Evolutionary conservation across 495 filamentous ascomycete species (phyloP), one percentile per base, ranked within the genome.

Genomic region (Penicillium diatomitis): DNA sequence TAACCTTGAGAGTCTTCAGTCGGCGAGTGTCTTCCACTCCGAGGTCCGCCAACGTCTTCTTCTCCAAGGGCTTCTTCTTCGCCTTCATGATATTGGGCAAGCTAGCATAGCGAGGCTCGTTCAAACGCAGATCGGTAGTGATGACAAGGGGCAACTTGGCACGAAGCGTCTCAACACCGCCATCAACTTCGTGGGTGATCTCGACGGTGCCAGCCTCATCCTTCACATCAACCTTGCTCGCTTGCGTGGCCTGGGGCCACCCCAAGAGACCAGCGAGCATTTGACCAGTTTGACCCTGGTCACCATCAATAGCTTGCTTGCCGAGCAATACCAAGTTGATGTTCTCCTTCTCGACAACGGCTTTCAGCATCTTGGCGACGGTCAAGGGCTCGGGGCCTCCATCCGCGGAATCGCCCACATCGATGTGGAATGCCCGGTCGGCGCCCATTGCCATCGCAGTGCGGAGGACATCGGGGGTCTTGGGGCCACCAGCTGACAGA

Each of bases 21-120:
- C 91, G 74, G 65, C 72, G 82, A 67, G 74, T 74, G 44, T 80
- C 74, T 60, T 88, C 82, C 6, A 90, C 76, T 0, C 87, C 89
- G 65, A 83, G 84, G 64, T 97, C 91, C 43, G 66, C 79, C 64
- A 95, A 62, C 41, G 72, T 86, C 79, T 86, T 86, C 84, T 95
- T 97, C 67, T 89, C 87, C 56, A 98, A 60, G 57, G 85, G 85
- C 83, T 97, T 98, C 86, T 97, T 98, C 86, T 97, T 97, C 47
- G 92, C 92, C 82, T 96, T 97, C 94, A 98, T 98, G 50, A 98
- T 97, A 69, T 96, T 96, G 57, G 88, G 91, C 76, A 98, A 64
- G 66, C 81, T 95, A 44, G 90, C 91, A 70, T 96, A 98, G 44
- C 94, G 71, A 47, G 92, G 94, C 79, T 94, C 87, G 65, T 98